Evolutionary conservation across 495 filamentous ascomycete species (phyloP).

Genomic region (Glarea lozoyensis): DNA sequence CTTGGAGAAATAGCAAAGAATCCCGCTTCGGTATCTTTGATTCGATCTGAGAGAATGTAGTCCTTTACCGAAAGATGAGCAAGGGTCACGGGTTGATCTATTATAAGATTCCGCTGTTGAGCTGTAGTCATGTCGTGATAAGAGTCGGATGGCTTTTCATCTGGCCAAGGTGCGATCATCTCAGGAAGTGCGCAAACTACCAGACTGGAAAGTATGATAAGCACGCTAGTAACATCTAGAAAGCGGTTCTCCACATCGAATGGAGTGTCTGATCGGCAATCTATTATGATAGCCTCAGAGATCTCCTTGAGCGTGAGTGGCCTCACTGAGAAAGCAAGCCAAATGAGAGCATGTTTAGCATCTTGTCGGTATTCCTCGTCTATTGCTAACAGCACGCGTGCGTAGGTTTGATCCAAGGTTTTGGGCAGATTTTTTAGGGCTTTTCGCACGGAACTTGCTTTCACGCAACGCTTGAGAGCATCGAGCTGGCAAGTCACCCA

Average conservation of each 20-base stretch:
- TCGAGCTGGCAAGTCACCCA: conserved; percentile 32
- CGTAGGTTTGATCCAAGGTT: conserved; percentile 29
- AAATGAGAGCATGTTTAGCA: conserved; percentile 24
- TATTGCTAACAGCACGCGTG: conserved; percentile 22
- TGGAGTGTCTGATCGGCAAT: conserved; percentile 6
- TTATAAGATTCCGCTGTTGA: conserved; percentile 6
- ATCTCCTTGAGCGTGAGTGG: conserved; percentile 22
- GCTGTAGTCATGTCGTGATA: background rate
- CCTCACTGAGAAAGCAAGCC: conserved; percentile 21
- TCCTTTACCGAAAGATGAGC: conserved; percentile 32
- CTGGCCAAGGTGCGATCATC: no score
- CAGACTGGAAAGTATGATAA: background rate
- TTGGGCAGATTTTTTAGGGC: conserved; percentile 24
- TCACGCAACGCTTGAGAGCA: conserved; percentile 20
- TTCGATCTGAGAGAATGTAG: conserved; percentile 18
- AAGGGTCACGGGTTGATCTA: background rate
- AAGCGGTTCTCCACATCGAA: conserved; percentile 17
- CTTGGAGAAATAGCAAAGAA: background rate
- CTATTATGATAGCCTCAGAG: conserved; percentile 22
- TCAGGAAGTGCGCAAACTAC: no score
- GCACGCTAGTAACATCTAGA: background rate
- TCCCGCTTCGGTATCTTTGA: background rate
- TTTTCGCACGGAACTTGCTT: conserved; percentile 13
- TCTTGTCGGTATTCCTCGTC: conserved; percentile 7
- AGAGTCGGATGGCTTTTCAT: no score